Percentiles rank a stretch among this genome's conserved stretches.
Conservation (phyloP, 345 rosid genomes). For the Salix brachista region DNA sequence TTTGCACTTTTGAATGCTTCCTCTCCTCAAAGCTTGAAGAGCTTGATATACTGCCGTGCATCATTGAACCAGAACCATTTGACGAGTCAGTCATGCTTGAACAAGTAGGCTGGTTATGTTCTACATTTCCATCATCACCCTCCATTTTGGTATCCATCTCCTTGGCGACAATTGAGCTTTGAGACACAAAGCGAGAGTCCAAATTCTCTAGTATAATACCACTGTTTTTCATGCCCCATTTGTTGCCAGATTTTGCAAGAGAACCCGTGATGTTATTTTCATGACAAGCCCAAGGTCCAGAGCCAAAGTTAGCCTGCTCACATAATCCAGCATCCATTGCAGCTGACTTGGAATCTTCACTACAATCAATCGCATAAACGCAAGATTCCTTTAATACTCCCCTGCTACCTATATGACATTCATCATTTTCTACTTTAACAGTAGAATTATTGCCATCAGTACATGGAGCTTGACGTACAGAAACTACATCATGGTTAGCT, state of each 20-base stretch:
- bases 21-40: slow-evolving; percentile 48
- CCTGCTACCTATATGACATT: slow-evolving; percentile 15
- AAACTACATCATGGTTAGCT: slow-evolving; percentile 10
- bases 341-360: slow-evolving; percentile 30
- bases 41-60: slow-evolving; percentile 50
- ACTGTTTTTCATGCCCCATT: slow-evolving; percentile 19
- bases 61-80: slow-evolving; percentile 51
- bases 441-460: slow-evolving; percentile 25
- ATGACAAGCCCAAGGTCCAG: slow-evolving; percentile 31
- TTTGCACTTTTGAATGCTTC: slow-evolving; percentile 33
- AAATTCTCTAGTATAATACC: slow-evolving; percentile 29
- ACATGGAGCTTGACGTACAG: slow-evolving; percentile 12
- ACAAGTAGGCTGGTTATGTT: slow-evolving; percentile 42
- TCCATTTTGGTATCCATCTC: slow-evolving; percentile 38
- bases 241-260: slow-evolving; percentile 15
- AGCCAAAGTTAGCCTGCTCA: slow-evolving; percentile 19
- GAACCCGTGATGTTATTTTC: slow-evolving; percentile 27
- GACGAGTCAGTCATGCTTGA: slow-evolving; percentile 69
- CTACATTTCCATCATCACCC: slow-evolving; percentile 36
- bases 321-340: slow-evolving; percentile 26
- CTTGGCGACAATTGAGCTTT: slow-evolving; percentile 36
- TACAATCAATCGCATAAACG: slow-evolving; percentile 14
- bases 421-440: slow-evolving; percentile 58
- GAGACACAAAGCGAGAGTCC: slow-evolving; percentile 25
- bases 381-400: slow-evolving; percentile 14